Evolutionary conservation across 23 red algal species (phyloP), one percentile per base, ranked within the genome.

Genomic region (Gracilaria gracilis): DNA sequence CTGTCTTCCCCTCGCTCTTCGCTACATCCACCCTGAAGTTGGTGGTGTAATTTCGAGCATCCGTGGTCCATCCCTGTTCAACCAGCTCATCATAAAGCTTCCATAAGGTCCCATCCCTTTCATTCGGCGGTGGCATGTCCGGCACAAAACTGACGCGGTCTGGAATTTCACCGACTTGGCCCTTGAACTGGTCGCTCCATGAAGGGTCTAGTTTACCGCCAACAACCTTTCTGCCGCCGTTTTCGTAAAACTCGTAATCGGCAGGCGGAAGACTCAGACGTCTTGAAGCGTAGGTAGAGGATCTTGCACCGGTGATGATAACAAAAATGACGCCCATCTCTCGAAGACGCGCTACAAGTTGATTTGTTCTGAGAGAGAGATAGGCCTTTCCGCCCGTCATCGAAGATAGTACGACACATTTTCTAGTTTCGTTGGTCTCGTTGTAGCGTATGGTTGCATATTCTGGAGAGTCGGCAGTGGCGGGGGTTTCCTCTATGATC

Each of bases 181-280:
- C 37, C 81, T 57, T 55, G 91, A 83, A 98, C n/a, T 58, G 27
- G 35, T 91, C 87, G 48, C 84, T 94, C 87, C 95, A 91, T 2
- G 55, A 24, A 17, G 85, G 59, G 21, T 73, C 85, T 62, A 95
- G 61, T 34, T 86, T 23, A 32, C 91, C 95, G 16, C 64, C 31
- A 4, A 21, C 35, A 14, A 96, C 29, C 46, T 92, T 90, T 9
- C 93, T 67, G 37, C 97, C 97, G 51, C 97, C 97, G 75, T 93
- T 98, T 81, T 98, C 97, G 57, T 72, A 96, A 44, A 93, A 91
- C 72, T 95, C 90, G 65, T 71, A 95, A 80, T 98, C 97, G 55
- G 91, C 97, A 9, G 32, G 39, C 12, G 97, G 97, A 66, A 98
- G 80, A 31, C 42, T 25, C 12, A 51, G 27, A 31, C 93, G 93